Percentiles rank a stretch among this genome's conserved stretches.
These are phyloP conservation scores for Syzygium grande DNA, from an alignment of 345 rosid genomes.

Conservation along the genomic window DNA sequence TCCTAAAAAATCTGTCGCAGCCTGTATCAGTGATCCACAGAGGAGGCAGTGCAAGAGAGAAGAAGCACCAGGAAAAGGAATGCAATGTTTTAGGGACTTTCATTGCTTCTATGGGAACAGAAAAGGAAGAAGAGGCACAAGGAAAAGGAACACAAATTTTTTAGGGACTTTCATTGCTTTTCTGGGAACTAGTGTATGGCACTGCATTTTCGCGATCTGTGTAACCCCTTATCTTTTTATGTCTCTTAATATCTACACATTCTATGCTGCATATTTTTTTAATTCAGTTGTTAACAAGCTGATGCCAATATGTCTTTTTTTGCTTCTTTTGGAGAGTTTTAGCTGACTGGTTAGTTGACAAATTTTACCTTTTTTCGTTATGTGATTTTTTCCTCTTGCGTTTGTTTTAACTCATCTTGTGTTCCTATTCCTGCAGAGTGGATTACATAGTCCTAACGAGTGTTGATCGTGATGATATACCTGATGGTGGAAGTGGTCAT, in stretches of 20 bases:
- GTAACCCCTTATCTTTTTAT: background rate
- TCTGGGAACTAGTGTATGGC: background rate
- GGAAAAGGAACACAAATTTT: background rate
- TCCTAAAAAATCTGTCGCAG: background rate
- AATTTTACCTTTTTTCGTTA: background rate
- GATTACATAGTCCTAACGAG: conserved; percentile 97
- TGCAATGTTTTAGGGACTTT: background rate
- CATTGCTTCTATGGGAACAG: background rate
- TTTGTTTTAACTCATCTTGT: background rate
- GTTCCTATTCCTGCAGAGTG: conserved; percentile 40
- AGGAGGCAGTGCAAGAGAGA: background rate
- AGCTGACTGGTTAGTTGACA: background rate
- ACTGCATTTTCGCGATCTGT: background rate
- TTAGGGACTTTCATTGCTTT: background rate
- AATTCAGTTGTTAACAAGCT: background rate
- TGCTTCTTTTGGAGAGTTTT: background rate
- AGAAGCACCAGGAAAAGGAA: background rate
- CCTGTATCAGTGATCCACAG: background rate
- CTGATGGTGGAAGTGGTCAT: conserved; percentile 99
- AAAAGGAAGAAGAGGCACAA: background rate
- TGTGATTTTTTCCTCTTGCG: background rate
- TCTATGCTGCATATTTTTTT: background rate
- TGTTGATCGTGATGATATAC: conserved; percentile 96
- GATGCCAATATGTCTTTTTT: background rate
- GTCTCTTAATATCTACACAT: background rate